A percentile compares a stretch with the other conserved stretches of the same genome.
phyloP scores from a whole-genome alignment of 345 rosid species.

The Moringa oleifera region DNA sequence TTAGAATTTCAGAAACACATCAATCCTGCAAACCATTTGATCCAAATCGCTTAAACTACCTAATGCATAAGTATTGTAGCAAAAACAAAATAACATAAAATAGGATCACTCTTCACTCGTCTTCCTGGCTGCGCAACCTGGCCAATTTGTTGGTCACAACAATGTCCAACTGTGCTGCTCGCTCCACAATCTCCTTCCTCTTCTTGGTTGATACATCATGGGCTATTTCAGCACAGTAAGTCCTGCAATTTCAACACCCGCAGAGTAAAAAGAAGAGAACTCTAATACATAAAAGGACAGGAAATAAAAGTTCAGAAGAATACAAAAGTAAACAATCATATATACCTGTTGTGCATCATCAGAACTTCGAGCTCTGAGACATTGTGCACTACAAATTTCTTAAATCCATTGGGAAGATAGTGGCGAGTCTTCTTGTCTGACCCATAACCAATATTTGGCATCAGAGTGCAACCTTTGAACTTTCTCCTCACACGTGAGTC shows the following conservation, averaged over 20 bases:
- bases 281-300: background rate
- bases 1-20: conserved; percentile 5
- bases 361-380: conserved; percentile 47
- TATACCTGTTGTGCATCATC: conserved; percentile 72
- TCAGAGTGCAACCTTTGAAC: conserved; percentile 60
- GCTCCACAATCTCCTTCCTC: conserved; percentile 60
- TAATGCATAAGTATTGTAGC: conserved; percentile 1
- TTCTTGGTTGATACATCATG: conserved; percentile 57
- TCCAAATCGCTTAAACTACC: conserved; percentile 9
- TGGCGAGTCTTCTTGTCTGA: conserved; percentile 64
- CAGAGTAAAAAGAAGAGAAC: background rate
- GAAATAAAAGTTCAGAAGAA: background rate
- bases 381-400: conserved; percentile 62
- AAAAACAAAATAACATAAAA: conserved; percentile 7
- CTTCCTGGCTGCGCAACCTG: conserved; percentile 73
- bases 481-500: conserved; percentile 75
- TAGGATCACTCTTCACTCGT: conserved; percentile 32
- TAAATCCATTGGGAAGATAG: conserved; percentile 66
- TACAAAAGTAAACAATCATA: background rate
- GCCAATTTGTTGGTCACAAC: conserved; percentile 67
- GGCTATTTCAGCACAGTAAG: conserved; percentile 69
- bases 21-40: conserved; percentile 1
- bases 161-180: conserved; percentile 60
- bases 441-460: conserved; percentile 72
- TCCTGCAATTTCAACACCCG: conserved; percentile 24